Evolutionary conservation across 331 rosid genomes (phyloP), one percentile per base, ranked within the genome.

Genomic region (Quercus phellos): DNA sequence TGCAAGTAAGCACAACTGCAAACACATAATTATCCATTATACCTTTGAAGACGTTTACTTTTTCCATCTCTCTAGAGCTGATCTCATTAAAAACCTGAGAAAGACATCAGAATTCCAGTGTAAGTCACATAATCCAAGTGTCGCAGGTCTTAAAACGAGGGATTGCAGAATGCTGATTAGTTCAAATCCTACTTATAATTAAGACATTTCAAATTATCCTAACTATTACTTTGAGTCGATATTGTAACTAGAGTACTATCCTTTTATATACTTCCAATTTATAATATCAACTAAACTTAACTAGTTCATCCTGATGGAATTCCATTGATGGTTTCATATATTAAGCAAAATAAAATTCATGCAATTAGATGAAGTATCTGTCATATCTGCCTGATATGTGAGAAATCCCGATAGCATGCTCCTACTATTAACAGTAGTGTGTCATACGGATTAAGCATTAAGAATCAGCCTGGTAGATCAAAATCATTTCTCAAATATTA

Each of bases 61-160:
- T 95, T 89, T 93, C 99, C 99, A 93, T 95, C 82, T 95, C 99
- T 79, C 99, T 89, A 11, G 96, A 95, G 87, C 90, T 95, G 83
- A 95, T 85, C 97, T 93, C 98, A 79, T 95, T 95, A 87, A 95
- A 95, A 78, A 83, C 98, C 98, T 95, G 78, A 51, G 70, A 61
- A 86, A 84, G 72, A 70, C 38, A 68, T 30, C 78, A 72, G 80
- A 77, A 78, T 32, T 56, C 60, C 67, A 75, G 26, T 19, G 59
- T 8, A 77, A 61, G 55, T 77, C 42, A 21, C 43, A 56, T 63
- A 54, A 34, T 63, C 67, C 56, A 38, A 75, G 71, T 35, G 74
- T 55, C 80, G 54, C 54, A 78, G 8, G 51, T 35, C 72, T 34
- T 16, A 74, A 12, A 29, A 43, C 32, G 55, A 58, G 66, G 70